These are phyloP conservation scores for Epipyxis sp. DNA, from an alignment of 108 stramenopile species.

Conservation along the genomic window DNA sequence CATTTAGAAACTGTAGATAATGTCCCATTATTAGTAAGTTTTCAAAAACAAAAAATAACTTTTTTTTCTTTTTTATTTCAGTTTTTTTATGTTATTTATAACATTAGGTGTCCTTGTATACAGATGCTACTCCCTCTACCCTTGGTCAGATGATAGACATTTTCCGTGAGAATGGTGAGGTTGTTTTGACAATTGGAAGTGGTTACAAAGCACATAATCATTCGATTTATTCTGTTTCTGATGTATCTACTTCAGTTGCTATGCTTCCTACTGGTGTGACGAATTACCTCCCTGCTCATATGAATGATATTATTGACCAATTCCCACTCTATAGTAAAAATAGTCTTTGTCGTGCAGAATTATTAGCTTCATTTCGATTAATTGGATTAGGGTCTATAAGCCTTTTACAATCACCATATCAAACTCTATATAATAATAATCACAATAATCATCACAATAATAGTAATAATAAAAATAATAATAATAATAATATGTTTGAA, in stretches of 20 bases:
- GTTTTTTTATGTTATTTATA: no score
- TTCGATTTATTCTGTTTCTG: not conserved
- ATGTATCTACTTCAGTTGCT: not conserved
- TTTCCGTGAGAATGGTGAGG: constrained; percentile 36
- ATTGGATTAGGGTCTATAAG: not conserved
- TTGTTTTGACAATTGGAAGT: constrained; percentile 19
- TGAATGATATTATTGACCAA: not conserved
- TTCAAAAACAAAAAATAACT: no score
- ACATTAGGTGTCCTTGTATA: no score
- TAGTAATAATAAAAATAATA: no score
- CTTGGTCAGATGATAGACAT: constrained; percentile 74
- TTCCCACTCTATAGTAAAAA: not conserved
- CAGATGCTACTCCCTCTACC: constrained; percentile 82
- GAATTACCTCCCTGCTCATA: not conserved
- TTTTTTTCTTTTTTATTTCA: no score
- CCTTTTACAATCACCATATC: not conserved
- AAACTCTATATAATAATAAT: no score
- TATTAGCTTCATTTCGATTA: not conserved
- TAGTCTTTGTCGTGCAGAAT: not conserved
- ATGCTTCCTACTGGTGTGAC: not conserved
- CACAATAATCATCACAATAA: no score
- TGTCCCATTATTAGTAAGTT: constrained; percentile 88
- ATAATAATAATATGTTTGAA: no score
- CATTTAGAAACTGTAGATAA: constrained; percentile 88
- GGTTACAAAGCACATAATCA: constrained; percentile 14